Percentiles rank a stretch among this genome's conserved stretches.
phyloP scores from a whole-genome alignment of 768 basidiomycete species.

The Lactarius sanguifluus region DNA sequence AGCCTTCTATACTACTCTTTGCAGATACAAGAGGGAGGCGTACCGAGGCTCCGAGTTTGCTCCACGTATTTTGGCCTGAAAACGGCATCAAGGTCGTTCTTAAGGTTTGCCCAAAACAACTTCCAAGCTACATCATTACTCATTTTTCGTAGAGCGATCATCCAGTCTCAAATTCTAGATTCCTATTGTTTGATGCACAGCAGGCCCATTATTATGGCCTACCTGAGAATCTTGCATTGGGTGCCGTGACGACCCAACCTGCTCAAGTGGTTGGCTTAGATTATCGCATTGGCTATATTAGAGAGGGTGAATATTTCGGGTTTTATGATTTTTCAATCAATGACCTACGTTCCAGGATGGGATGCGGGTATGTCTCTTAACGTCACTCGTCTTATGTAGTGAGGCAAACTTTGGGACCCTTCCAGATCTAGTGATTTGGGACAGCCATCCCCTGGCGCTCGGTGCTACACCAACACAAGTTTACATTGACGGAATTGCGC shows the following conservation, averaged over 20 bases:
- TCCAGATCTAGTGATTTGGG: constrained; percentile 58
- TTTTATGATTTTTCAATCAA: neutral
- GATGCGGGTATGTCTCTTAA: constrained; percentile 52
- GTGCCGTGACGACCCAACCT: constrained; percentile 63
- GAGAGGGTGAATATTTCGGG: constrained; percentile 44
- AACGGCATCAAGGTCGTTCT: constrained; percentile 49
- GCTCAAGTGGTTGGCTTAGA: constrained; percentile 63
- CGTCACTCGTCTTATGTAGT: neutral
- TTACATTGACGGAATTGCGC: constrained; percentile 84
- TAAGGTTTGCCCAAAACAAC: constrained; percentile 42
- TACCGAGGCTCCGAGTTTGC: constrained; percentile 61
- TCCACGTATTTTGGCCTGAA: constrained; percentile 51
- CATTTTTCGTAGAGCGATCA: constrained; percentile 47
- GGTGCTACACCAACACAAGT: constrained; percentile 83
- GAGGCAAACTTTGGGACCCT: constrained; percentile 1
- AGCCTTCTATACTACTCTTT: constrained; percentile 17
- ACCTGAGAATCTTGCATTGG: constrained; percentile 51
- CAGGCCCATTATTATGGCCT: constrained; percentile 69
- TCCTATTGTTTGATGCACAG: constrained; percentile 69
- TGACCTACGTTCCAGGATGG: constrained; percentile 45
- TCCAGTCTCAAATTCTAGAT: constrained; percentile 59
- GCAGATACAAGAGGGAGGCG: constrained; percentile 59
- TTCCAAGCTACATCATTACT: neutral
- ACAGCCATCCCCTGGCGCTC: constrained; percentile 72
- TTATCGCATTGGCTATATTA: constrained; percentile 69